phyloP scores from a whole-genome alignment of 495 filamentous ascomycete genomes.

The Oidiodendron maius region DNA sequence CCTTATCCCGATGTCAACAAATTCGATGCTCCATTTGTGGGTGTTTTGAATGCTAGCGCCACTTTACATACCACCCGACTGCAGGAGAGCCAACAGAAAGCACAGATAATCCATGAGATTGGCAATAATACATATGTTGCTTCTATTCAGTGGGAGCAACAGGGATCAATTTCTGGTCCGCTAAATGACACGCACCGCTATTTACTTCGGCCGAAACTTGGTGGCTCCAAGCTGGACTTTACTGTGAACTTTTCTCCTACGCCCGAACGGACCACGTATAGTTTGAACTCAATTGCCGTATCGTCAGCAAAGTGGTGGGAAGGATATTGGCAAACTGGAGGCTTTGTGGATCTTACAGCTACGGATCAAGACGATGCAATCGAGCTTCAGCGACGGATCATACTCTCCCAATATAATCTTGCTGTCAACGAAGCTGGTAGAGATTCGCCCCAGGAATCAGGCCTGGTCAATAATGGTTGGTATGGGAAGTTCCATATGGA shows the following conservation, averaged over 20 bases:
- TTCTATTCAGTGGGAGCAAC: conserved; percentile 30
- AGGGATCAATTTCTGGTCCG: conserved; percentile 29
- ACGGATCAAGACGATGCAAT: conserved; percentile 30
- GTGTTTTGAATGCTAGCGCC: conserved; percentile 33
- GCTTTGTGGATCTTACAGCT: conserved; percentile 40
- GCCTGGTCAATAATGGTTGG: conserved; percentile 50
- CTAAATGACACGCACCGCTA: conserved; percentile 37
- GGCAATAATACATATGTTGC: conserved; percentile 39
- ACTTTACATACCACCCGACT: conserved; percentile 36
- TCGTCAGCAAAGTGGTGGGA: conserved; percentile 36
- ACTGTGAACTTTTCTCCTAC: conserved; percentile 12
- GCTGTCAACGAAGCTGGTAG: conserved; percentile 38
- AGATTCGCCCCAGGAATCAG: conserved; percentile 34
- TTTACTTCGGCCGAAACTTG: conserved; percentile 23
- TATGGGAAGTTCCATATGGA: conserved; percentile 49
- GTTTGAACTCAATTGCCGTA: conserved; percentile 27
- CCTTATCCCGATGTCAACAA: conserved; percentile 41
- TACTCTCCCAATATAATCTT: conserved; percentile 43
- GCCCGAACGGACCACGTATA: background rate
- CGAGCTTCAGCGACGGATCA: conserved; percentile 43
- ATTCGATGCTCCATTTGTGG: conserved; percentile 34
- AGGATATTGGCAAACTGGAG: conserved; percentile 37
- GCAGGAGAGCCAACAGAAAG: conserved; percentile 19
- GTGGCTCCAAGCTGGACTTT: background rate
- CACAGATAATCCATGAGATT: conserved; percentile 38